Base-by-base conservation (phyloP, 2,329 filamentous ascomycete species). In the Arachnopeziza araneosa region DNA sequence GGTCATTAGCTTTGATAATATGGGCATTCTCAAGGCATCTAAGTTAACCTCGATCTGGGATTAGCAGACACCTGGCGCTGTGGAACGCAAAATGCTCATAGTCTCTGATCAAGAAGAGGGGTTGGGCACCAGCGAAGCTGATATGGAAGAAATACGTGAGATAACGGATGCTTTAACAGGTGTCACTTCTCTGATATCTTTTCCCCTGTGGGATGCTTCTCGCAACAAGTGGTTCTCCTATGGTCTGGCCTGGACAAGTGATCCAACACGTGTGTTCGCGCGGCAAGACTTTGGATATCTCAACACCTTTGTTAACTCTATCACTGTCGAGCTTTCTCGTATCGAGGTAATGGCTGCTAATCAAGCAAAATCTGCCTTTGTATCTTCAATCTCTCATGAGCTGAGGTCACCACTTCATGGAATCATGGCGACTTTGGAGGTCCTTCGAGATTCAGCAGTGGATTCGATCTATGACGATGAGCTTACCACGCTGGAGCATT, bases 331-430 rank as follows among this genome's bases (percentile, higher is more conserved):
- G 58, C 69, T 83, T 0, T 76, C 77, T 0, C 75, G 79, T 10
- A 71, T 82, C 44, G 78, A 83, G 55, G 78, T 78, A 1, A 66
- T 77, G 17, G 76, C 75, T 21, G 76, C 74, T 4, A 75, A 79
- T 54, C 73, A 73, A 10, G 78, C 79, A 23, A 84, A 83, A 64
- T 77, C 78, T 0, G 79, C 79, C 7, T 83, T 83, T 61, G 80
- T 83, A 26, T 80, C 79, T 0, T 81, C 77, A n/a, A 82, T 57
- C 32, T 54, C 55, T 22, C 55, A 60, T 23, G 83, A 86, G 67
- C 71, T 86, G 14, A 76, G 83, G 5, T 83, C 80, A 1, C 83
- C 83, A 0, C 72, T 86, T 0, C 83, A 86, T 52, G 83, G 83
- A 1, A 79, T 85, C 30, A 71, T 86, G 0, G 77, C 80, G 0